Evolutionary conservation across 73 alveolate genomes (phyloP).

Genomic region (Paramecium tetraurelia): DNA sequence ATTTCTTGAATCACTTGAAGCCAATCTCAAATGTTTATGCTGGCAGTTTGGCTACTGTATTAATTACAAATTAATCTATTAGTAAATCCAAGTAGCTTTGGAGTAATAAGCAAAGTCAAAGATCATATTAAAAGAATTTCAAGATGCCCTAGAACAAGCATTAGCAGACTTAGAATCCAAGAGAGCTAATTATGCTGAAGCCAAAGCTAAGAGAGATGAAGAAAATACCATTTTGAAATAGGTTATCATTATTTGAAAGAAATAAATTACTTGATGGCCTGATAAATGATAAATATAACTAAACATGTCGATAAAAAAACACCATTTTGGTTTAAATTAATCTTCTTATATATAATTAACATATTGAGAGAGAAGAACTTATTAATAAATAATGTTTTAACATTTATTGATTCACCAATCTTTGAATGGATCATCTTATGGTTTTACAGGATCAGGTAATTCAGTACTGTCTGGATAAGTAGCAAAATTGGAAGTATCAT

Average conservation of each 20-base stretch:
- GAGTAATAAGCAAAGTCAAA: neutral
- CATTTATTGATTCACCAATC: conserved; percentile 75
- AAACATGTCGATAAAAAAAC: neutral
- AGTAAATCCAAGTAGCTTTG: neutral
- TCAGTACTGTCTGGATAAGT: conserved; percentile 91
- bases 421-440: conserved; percentile 88
- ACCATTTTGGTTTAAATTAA: neutral
- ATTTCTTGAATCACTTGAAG: neutral
- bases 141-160: conserved; percentile 4
- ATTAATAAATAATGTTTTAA: neutral
- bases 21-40: neutral
- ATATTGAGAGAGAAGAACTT: neutral
- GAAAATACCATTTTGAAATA: conserved; percentile 6
- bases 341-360: neutral
- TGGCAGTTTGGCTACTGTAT: neutral
- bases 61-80: neutral
- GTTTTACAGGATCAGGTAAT: conserved; percentile 69
- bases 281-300: neutral
- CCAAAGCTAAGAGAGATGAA: neutral
- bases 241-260: neutral
- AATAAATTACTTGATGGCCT: conserved; percentile 12
- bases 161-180: neutral
- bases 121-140: neutral
- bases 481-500: conserved; percentile 87
- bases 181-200: conserved; percentile 35